Evolutionary conservation across 441 rosid species (phyloP).

Genomic region (Pelargonium cotyledonis): DNA sequence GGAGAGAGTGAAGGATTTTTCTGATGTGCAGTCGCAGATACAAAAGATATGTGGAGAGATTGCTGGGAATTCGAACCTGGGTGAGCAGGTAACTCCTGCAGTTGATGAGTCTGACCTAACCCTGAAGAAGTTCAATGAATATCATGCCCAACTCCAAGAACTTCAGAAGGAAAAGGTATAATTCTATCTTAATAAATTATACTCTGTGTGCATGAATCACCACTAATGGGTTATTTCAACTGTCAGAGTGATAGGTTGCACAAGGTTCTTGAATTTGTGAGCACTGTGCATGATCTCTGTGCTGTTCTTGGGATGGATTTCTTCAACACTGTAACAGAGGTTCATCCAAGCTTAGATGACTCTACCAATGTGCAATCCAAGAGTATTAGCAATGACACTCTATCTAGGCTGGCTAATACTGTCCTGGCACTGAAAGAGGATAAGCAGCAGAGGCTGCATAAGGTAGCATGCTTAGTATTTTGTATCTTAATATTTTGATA

Average conservation of each 20-base stretch:
- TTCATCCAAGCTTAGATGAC: slow-evolving; percentile 93
- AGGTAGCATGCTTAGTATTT: slow-evolving; percentile 36
- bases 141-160: slow-evolving; percentile 74
- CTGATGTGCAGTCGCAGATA: slow-evolving; percentile 78
- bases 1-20: slow-evolving; percentile 81
- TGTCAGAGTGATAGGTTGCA: slow-evolving; percentile 86
- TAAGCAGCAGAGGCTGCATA: slow-evolving; percentile 84
- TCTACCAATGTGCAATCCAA: slow-evolving; percentile 63
- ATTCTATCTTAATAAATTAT: background rate
- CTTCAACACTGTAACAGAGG: slow-evolving; percentile 71
- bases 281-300: slow-evolving; percentile 91
- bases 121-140: slow-evolving; percentile 69
- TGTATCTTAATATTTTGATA: slow-evolving; percentile 1
- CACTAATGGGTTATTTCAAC: slow-evolving; percentile 24
- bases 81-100: slow-evolving; percentile 42
- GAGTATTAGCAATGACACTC: slow-evolving; percentile 93
- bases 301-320: slow-evolving; percentile 93
- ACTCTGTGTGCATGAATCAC: slow-evolving; percentile 6
- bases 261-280: slow-evolving; percentile 82
- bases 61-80: slow-evolving; percentile 53
- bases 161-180: slow-evolving; percentile 93
- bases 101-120: slow-evolving; percentile 88
- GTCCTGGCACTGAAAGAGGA: slow-evolving; percentile 74
- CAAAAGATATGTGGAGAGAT: slow-evolving; percentile 90
- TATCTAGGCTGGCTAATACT: slow-evolving; percentile 76